Percentiles rank a stretch among this genome's conserved stretches.
Evolutionary conservation across 257 asterid species (phyloP).

Genomic region (Marsdenia floribunda): DNA sequence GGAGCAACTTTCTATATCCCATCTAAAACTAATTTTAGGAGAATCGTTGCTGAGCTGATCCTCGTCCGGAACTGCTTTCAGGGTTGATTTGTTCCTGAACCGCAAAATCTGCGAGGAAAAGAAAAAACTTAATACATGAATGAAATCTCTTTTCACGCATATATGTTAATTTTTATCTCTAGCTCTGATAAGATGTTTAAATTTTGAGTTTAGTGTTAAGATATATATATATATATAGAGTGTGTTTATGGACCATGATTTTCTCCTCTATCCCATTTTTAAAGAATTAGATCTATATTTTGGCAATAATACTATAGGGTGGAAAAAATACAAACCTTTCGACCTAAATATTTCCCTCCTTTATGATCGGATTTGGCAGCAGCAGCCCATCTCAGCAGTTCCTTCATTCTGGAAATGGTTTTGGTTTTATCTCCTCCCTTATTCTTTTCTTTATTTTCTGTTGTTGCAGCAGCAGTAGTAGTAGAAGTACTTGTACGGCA

Average conservation of each 20-base stretch:
- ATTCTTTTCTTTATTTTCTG: conserved; percentile 38
- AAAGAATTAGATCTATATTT: neutral
- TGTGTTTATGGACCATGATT: no score
- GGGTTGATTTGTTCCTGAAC: conserved; percentile 32
- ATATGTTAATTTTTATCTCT: no score
- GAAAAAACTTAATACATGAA: neutral
- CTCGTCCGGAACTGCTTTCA: conserved; percentile 43
- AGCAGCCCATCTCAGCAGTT: conserved; percentile 68
- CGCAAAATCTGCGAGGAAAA: conserved; percentile 39
- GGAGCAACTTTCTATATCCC: conserved; percentile 69
- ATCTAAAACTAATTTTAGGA: conserved; percentile 72
- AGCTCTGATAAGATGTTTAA: no score
- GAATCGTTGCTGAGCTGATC: conserved; percentile 59
- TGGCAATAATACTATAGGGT: neutral
- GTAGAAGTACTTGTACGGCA: conserved; percentile 7
- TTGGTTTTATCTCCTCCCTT: conserved; percentile 40
- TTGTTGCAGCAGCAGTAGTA: no score
- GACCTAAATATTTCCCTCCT: conserved; percentile 44
- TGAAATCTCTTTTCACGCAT: no score
- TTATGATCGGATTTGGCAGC: conserved; percentile 44
- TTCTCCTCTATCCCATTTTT: no score
- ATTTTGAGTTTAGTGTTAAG: no score
- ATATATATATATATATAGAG: no score
- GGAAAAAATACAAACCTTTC: conserved; percentile 39
- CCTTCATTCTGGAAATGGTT: conserved; percentile 59